A percentile compares a stretch with the other conserved stretches of the same genome.
These are phyloP conservation scores for Aeschynomene evenia DNA, from an alignment of 306 rosid species.

Conservation along the genomic window DNA sequence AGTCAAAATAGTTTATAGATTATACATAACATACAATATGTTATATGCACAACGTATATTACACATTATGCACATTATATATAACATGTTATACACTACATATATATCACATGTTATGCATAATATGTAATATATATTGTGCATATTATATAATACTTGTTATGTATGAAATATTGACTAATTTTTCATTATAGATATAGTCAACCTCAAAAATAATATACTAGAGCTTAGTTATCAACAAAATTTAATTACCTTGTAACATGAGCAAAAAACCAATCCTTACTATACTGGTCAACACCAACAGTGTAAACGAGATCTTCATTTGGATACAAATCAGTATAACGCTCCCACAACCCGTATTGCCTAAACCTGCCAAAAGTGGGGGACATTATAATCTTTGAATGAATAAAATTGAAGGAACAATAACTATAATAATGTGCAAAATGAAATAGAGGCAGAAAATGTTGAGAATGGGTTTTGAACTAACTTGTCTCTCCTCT, in stretches of 20 bases:
- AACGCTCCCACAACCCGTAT: constrained; percentile 75
- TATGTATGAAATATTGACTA: no score
- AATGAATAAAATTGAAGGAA: not conserved
- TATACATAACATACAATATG: no score
- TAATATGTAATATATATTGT: no score
- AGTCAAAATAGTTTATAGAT: no score
- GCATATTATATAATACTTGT: no score
- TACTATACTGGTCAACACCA: constrained; percentile 23
- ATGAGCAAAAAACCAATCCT: constrained; percentile 71
- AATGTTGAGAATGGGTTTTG: not conserved
- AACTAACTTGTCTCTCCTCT: constrained; percentile 45
- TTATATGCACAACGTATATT: no score
- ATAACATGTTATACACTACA: no score
- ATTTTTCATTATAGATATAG: no score
- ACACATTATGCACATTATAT: no score
- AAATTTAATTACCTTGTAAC: constrained; percentile 40
- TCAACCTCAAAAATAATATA: not conserved
- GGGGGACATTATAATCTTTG: not conserved
- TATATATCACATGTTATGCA: no score
- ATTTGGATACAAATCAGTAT: constrained; percentile 47
- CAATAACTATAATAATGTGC: not conserved
- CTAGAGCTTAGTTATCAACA: not conserved
- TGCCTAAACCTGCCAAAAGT: constrained; percentile 55
- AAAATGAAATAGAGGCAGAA: not conserved
- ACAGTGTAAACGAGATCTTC: constrained; percentile 56